Conservation (phyloP, 1,284 basidiomycete genomes). For the Ganoderma sinense region DNA sequence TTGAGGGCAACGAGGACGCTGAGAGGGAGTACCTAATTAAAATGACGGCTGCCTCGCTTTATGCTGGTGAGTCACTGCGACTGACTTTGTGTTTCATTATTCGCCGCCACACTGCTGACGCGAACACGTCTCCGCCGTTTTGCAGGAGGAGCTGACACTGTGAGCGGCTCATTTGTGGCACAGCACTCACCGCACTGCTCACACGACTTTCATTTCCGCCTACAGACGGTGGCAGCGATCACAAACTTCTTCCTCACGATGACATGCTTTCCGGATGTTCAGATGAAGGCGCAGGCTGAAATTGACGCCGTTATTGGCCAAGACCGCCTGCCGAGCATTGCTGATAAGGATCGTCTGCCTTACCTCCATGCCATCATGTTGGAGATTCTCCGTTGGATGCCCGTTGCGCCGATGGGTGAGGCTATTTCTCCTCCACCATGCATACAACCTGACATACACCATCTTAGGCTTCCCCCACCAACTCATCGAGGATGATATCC, state of each 20-base stretch:
- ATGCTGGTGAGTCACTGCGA: slow-evolving; percentile 31
- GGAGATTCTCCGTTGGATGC: slow-evolving; percentile 40
- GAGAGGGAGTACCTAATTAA: slow-evolving; percentile 40
- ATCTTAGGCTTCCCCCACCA: slow-evolving; percentile 36
- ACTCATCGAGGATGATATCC: slow-evolving; percentile 37
- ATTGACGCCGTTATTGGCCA: slow-evolving; percentile 38
- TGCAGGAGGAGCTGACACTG: slow-evolving; percentile 39
- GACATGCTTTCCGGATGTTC: slow-evolving; percentile 39
- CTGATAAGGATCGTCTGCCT: slow-evolving; percentile 37
- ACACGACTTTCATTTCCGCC: neutral
- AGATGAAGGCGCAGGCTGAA: slow-evolving; percentile 40
- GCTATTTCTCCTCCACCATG: neutral
- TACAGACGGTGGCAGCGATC: slow-evolving; percentile 38
- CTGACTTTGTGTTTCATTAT: neutral
- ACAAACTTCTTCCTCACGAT: slow-evolving; percentile 40
- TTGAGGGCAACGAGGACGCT: slow-evolving; percentile 28
- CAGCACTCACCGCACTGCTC: neutral
- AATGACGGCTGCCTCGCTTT: slow-evolving; percentile 37
- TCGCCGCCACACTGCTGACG: neutral
- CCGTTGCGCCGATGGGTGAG: slow-evolving; percentile 37
- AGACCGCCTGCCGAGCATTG: slow-evolving; percentile 36
- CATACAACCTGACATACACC: neutral
- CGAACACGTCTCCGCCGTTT: neutral
- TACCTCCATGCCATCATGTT: slow-evolving; percentile 40
- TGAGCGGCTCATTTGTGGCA: slow-evolving; percentile 12